These are phyloP conservation scores for Friedmanniomyces simplex DNA, from an alignment of 495 filamentous ascomycete genomes.

Conservation along the genomic window DNA sequence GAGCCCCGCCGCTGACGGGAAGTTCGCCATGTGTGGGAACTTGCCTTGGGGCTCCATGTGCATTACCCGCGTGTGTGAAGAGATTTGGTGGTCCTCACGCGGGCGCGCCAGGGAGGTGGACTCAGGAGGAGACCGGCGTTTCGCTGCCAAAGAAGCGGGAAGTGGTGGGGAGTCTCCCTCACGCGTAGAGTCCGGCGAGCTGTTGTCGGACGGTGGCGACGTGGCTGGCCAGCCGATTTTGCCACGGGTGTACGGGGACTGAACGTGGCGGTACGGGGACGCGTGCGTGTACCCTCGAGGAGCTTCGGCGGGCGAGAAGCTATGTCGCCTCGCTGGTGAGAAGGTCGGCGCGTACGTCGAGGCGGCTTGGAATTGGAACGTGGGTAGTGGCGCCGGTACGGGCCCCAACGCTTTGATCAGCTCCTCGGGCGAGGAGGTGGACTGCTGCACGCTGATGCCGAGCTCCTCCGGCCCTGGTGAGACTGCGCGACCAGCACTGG, in stretches of 20 bases:
- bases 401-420: slow-evolving; percentile 13
- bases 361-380: background rate
- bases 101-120: background rate
- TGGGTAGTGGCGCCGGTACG: slow-evolving; percentile 3
- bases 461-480: slow-evolving; percentile 8
- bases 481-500: slow-evolving; percentile 1
- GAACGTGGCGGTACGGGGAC: background rate
- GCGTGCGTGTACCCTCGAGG: background rate
- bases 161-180: background rate
- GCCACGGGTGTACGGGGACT: background rate
- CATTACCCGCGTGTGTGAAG: background rate
- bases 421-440: slow-evolving; percentile 9
- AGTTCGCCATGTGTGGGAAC: background rate
- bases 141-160: background rate
- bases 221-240: background rate
- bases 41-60: background rate
- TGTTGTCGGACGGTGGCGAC: background rate
- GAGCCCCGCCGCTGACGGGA: background rate
- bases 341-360: background rate
- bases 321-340: background rate
- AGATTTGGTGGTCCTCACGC: background rate
- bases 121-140: background rate
- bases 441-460: slow-evolving; percentile 7
- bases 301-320: background rate
- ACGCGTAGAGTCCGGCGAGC: background rate